A percentile compares a stretch with the other conserved stretches of the same genome.
Conservation (phyloP, 805 yeast genomes). For the Zygoascus bituminiphila region DNA sequence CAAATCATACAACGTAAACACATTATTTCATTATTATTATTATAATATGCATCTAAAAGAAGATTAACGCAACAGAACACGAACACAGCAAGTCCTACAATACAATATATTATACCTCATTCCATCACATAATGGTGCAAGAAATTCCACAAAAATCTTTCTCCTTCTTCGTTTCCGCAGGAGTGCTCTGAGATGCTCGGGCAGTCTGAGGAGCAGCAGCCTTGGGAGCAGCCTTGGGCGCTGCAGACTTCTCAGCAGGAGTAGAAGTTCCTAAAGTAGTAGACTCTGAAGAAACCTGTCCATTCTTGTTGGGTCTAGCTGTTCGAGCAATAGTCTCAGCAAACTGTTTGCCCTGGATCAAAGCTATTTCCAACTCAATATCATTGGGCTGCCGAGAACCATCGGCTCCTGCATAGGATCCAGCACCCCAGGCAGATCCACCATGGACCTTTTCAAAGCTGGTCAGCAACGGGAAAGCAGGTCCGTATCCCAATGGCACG, state of each 20-base stretch:
- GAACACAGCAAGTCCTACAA: no score
- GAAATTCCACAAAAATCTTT: not conserved
- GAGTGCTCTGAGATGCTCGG: not conserved
- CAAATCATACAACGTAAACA: no score
- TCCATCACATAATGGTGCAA: not conserved
- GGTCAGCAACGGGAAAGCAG: constrained; percentile 47
- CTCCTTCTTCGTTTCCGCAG: not conserved
- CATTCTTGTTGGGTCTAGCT: not conserved
- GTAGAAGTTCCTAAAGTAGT: not conserved
- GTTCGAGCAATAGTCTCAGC: constrained; percentile 35
- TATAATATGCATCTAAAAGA: no score
- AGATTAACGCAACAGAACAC: no score
- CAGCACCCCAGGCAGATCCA: constrained; percentile 85
- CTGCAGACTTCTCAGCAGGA: not conserved
- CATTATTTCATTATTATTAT: not conserved
- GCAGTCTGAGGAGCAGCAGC: not conserved
- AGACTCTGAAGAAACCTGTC: not conserved
- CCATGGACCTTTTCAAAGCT: constrained; percentile 66
- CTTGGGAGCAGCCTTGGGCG: not conserved
- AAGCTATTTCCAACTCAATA: constrained; percentile 58
- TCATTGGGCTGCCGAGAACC: constrained; percentile 64
- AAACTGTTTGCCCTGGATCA: constrained; percentile 60
- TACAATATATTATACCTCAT: not conserved
- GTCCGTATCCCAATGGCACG: constrained; percentile 69
- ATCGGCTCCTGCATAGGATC: constrained; percentile 65